These are phyloP conservation scores for Clonostachys rosea DNA, from an alignment of 2,329 filamentous ascomycete genomes.

Conservation along the genomic window DNA sequence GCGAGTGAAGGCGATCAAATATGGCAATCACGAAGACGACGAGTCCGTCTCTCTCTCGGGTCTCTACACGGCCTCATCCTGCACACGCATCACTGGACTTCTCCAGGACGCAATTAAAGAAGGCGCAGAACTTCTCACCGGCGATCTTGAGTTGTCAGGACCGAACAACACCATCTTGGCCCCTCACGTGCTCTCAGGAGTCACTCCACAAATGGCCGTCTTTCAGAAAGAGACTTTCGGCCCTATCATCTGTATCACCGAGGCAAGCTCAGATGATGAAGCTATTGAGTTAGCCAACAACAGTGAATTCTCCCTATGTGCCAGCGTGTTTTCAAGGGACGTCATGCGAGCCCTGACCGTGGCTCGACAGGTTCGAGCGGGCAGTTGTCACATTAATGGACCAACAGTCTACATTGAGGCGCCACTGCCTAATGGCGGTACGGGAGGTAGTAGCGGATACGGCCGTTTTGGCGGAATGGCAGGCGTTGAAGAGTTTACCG, in stretches of 20 bases:
- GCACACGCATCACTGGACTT: conserved; percentile 22
- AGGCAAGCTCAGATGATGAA: conserved; percentile 56
- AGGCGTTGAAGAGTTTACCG: conserved; percentile 26
- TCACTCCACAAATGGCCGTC: conserved; percentile 62
- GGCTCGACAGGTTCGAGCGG: conserved; percentile 50
- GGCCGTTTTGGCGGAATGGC: conserved; percentile 31
- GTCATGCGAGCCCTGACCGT: conserved; percentile 46
- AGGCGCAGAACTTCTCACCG: conserved; percentile 53
- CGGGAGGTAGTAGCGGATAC: conserved; percentile 33
- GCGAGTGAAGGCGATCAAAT: neutral
- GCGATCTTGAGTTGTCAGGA: conserved; percentile 27
- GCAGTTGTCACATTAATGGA: conserved; percentile 39
- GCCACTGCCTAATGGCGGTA: conserved; percentile 33
- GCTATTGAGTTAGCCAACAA: conserved; percentile 63
- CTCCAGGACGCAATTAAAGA: conserved; percentile 49
- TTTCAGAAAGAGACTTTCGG: conserved; percentile 65
- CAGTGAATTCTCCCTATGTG: conserved; percentile 63
- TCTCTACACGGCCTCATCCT: conserved; percentile 10
- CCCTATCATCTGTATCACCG: conserved; percentile 55
- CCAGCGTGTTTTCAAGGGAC: conserved; percentile 61
- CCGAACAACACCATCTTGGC: conserved; percentile 40
- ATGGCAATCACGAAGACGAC: neutral
- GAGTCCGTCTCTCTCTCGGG: neutral
- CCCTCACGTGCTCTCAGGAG: conserved; percentile 54
- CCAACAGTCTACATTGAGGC: conserved; percentile 37